Percentiles rank a stretch among this genome's conserved stretches.
Conservation (phyloP, 2,329 filamentous ascomycete genomes). For the Didymella pomorum region DNA sequence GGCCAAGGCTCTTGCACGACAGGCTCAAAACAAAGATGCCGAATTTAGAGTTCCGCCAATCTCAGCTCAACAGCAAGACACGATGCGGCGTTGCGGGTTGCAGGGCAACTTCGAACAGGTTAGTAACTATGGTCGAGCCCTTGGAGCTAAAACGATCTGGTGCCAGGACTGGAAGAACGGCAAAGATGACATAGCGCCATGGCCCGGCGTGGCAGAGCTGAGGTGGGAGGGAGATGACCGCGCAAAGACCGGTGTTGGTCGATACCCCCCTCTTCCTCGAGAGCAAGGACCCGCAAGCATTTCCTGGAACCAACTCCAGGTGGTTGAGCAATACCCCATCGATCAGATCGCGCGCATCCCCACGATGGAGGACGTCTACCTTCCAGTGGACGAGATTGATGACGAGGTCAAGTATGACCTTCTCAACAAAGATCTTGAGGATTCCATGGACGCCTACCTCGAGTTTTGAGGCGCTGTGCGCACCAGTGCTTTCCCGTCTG, state of each 20-base stretch:
- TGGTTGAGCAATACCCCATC: slow-evolving; percentile 49
- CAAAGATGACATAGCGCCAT: slow-evolving; percentile 51
- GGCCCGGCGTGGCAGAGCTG: slow-evolving; percentile 53
- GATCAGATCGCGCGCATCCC: slow-evolving; percentile 51
- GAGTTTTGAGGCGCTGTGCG: slow-evolving; percentile 20
- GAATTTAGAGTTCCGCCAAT: slow-evolving; percentile 12
- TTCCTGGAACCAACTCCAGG: slow-evolving; percentile 53
- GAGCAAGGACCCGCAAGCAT: slow-evolving; percentile 52
- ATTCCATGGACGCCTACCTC: slow-evolving; percentile 39
- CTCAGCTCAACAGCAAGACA: slow-evolving; percentile 21
- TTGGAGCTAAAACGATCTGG: slow-evolving; percentile 53
- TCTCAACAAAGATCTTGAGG: slow-evolving; percentile 37
- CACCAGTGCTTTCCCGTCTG: not conserved
- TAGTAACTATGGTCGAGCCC: slow-evolving; percentile 42
- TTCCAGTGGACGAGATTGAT: slow-evolving; percentile 50
- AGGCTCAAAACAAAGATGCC: slow-evolving; percentile 26
- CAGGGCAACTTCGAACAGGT: slow-evolving; percentile 33
- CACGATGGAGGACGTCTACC: slow-evolving; percentile 49
- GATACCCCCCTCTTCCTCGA: slow-evolving; percentile 55
- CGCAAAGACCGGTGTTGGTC: slow-evolving; percentile 53
- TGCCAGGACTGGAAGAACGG: slow-evolving; percentile 44
- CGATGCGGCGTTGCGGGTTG: slow-evolving; percentile 27
- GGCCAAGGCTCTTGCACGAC: slow-evolving; percentile 25
- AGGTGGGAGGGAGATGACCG: slow-evolving; percentile 59
- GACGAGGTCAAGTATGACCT: slow-evolving; percentile 37